Evolutionary conservation across 768 basidiomycete species (phyloP).

Genomic region (Calocera cornea): DNA sequence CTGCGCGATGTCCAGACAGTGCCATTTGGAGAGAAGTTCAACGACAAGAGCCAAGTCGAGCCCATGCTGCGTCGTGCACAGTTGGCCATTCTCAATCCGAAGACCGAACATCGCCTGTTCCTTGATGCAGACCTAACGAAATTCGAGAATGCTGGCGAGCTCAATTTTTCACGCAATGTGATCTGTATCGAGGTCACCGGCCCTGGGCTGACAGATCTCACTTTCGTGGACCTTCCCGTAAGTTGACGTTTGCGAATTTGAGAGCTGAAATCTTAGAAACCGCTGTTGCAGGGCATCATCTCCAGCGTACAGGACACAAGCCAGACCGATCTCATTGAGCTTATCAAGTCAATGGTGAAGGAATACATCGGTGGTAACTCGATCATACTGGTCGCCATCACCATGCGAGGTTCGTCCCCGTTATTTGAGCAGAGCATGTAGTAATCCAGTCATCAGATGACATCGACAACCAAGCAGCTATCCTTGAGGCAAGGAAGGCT

Average conservation of each 20-base stretch:
- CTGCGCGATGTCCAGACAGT: conserved; percentile 20
- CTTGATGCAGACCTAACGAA: conserved; percentile 12
- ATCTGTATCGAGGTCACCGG: conserved; percentile 35
- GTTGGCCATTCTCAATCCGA: conserved; percentile 35
- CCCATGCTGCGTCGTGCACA: conserved; percentile 45
- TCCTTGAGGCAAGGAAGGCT: conserved; percentile 37
- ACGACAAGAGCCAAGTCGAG: conserved; percentile 35
- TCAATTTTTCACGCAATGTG: conserved; percentile 38
- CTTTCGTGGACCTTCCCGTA: conserved; percentile 22
- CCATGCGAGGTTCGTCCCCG: conserved; percentile 47
- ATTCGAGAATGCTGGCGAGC: conserved; percentile 17
- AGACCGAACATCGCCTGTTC: conserved; percentile 10
- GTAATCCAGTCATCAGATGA: conserved; percentile 35
- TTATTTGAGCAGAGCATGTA: background rate
- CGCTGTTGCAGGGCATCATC: conserved; percentile 48
- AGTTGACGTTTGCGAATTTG: conserved; percentile 15
- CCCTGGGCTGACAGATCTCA: conserved; percentile 27
- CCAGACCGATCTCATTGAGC: conserved; percentile 24
- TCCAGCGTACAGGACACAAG: conserved; percentile 34
- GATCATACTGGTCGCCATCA: conserved; percentile 51
- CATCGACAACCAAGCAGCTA: conserved; percentile 49
- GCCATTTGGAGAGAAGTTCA: conserved; percentile 34
- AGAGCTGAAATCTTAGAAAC: too few species aligned
- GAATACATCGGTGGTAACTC: conserved; percentile 38
- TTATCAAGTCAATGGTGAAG: conserved; percentile 38